Evolutionary conservation across 2,329 filamentous ascomycete genomes (phyloP), one percentile per base, ranked within the genome.

Genomic region (Nemania bipapillata): DNA sequence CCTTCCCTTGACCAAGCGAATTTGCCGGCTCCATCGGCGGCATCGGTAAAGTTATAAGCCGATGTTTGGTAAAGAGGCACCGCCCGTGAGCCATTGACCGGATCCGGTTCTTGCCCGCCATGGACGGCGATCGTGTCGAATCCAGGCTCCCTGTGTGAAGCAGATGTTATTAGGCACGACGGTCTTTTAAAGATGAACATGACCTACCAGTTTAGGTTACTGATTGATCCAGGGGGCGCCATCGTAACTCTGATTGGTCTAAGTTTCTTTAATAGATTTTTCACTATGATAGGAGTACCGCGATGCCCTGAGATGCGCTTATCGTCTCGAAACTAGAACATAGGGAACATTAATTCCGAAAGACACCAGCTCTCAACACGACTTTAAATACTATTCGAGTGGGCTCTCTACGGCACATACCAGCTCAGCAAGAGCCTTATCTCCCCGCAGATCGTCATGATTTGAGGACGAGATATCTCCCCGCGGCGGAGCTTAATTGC

Each of bases 11-110:
- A 80, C 79, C 78, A 79, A 6, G 76, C 76, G 42, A 78, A 77
- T 42, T 79, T 79, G 65, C 77, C 74, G 28, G 80, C 79, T 22
- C 80, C 80, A 70, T 82, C 80, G 63, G 78, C 78, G 2, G 79
- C 80, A 63, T 81, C 77, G 45, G 75, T 77, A 70, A 80, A 80
- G 70, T 77, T 77, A 65, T 78, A 78, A 15, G 77, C 75, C 8
- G 74, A 70, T 20, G 77, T 77, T 56, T 77, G 75, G 62, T 74
- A 77, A 50, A 78, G 74, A 30, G 76, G 76, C 15, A 75, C 72
- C 11, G 77, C 77, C 67, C 77, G 70, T 12, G 77, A 71, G 59
- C 77, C 77, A 55, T 77, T 78, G 42, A 75, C 75, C 8, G 77
- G 76, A 24, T 78, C 77, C 1, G 77, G 77, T 59, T 78, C 77